These are phyloP conservation scores for Trematosphaeria pertusa DNA, from an alignment of 2,329 filamentous ascomycete genomes.

Conservation along the genomic window DNA sequence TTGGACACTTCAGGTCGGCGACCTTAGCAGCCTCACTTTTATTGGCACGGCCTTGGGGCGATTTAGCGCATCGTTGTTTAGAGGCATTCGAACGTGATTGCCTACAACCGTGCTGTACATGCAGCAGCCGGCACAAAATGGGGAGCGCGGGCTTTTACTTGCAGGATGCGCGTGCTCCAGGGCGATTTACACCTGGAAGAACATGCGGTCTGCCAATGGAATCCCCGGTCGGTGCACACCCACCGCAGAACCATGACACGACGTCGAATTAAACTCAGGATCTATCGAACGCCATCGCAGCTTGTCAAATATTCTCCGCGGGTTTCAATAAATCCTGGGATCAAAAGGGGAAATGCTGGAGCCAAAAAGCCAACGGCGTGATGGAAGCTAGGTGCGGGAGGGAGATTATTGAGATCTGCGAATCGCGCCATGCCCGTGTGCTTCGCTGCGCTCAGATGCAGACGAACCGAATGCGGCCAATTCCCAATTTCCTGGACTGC, in stretches of 20 bases:
- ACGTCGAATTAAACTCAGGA: conserved; percentile 19
- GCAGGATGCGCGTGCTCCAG: conserved; percentile 5
- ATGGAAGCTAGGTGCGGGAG: conserved; percentile 10
- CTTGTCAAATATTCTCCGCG: neutral
- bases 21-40: conserved; percentile 33
- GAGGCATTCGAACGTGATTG: neutral
- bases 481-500: conserved; percentile 11
- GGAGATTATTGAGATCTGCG: conserved; percentile 21
- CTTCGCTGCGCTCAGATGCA: conserved; percentile 17
- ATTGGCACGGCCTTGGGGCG: conserved; percentile 27
- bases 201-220: too few species aligned
- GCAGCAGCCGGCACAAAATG: conserved; percentile 6
- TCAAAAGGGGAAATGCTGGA: conserved; percentile 10
- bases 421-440: conserved; percentile 17
- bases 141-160: neutral
- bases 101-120: conserved; percentile 2
- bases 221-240: too few species aligned
- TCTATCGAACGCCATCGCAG: neutral
- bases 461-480: conserved; percentile 17
- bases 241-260: too few species aligned
- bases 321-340: neutral
- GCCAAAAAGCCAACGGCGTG: too few species aligned
- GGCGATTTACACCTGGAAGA: neutral
- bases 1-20: conserved; percentile 29
- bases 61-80: conserved; percentile 12